These are phyloP conservation scores for Diplodia mutila DNA, from an alignment of 2,329 filamentous ascomycete genomes.

Conservation along the genomic window DNA sequence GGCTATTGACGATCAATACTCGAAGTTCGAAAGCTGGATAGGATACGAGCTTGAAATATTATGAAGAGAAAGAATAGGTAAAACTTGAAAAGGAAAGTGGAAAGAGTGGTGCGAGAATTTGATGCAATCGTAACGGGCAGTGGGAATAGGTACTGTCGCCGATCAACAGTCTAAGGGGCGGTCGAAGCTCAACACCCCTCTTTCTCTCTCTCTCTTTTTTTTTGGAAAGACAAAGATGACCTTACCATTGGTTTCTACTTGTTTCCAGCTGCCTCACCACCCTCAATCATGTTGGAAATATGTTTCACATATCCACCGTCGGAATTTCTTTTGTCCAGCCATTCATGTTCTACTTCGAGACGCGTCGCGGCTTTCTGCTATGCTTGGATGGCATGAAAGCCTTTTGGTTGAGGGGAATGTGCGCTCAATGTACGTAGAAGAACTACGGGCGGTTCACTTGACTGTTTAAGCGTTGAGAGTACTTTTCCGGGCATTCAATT, in stretches of 20 bases:
- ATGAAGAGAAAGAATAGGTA: constrained; percentile 3
- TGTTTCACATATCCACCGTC: neutral
- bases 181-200: neutral
- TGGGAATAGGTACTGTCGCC: neutral
- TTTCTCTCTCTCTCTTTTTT: neutral
- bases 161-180: neutral
- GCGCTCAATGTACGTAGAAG: neutral
- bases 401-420: neutral
- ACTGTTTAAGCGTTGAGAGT: neutral
- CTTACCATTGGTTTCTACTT: neutral
- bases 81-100: neutral
- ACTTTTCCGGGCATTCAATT: neutral
- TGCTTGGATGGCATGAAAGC: neutral
- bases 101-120: neutral
- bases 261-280: neutral
- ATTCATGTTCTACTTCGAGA: too few relatives aligned
- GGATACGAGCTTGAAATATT: constrained; percentile 2
- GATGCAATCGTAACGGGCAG: neutral
- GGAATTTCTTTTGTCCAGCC: neutral
- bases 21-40: constrained; percentile 11
- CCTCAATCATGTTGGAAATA: neutral
- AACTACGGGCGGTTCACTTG: neutral
- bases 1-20: neutral
- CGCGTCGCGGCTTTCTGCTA: neutral
- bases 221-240: neutral